Percentiles rank a stretch among this genome's conserved stretches.
These are phyloP conservation scores for Schwanniomyces vanrijiae DNA, from an alignment of 805 yeast species.

Conservation along the genomic window DNA sequence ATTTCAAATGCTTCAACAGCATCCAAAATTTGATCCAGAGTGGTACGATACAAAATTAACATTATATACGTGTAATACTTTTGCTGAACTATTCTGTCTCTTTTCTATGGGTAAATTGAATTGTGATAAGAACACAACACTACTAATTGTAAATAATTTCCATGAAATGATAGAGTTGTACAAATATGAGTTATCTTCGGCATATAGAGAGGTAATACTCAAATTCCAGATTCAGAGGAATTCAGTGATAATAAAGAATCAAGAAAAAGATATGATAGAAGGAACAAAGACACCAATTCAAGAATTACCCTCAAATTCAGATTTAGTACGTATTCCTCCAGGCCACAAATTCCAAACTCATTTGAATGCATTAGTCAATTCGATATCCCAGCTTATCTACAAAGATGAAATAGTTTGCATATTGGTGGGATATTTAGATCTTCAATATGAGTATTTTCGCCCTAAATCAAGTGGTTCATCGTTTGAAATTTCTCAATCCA, in stretches of 20 bases:
- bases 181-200: slow-evolving; percentile 29
- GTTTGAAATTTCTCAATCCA: slow-evolving; percentile 2
- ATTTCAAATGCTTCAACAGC: slow-evolving; percentile 17
- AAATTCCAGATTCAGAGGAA: slow-evolving; percentile 31
- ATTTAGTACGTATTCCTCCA: slow-evolving; percentile 30
- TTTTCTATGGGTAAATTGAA: slow-evolving; percentile 13
- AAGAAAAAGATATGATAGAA: slow-evolving; percentile 18
- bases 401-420: slow-evolving; percentile 25
- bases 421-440: slow-evolving; percentile 31
- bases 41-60: slow-evolving; percentile 17
- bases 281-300: slow-evolving; percentile 24
- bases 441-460: slow-evolving; percentile 18
- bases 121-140: slow-evolving; percentile 7
- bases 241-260: slow-evolving; percentile 15
- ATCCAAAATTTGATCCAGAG: slow-evolving; percentile 15
- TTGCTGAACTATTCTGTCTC: slow-evolving; percentile 23
- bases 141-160: slow-evolving; percentile 29
- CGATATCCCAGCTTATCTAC: slow-evolving; percentile 22
- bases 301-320: slow-evolving; percentile 28
- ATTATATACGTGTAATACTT: slow-evolving; percentile 23
- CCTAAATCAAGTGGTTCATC: slow-evolving; percentile 1
- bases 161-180: slow-evolving; percentile 38
- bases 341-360: slow-evolving; percentile 30
- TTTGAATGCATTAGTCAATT: slow-evolving; percentile 22
- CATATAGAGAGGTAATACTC: slow-evolving; percentile 33